phyloP scores from a whole-genome alignment of 1,284 basidiomycete genomes.

The Trichosporon ovoides region DNA sequence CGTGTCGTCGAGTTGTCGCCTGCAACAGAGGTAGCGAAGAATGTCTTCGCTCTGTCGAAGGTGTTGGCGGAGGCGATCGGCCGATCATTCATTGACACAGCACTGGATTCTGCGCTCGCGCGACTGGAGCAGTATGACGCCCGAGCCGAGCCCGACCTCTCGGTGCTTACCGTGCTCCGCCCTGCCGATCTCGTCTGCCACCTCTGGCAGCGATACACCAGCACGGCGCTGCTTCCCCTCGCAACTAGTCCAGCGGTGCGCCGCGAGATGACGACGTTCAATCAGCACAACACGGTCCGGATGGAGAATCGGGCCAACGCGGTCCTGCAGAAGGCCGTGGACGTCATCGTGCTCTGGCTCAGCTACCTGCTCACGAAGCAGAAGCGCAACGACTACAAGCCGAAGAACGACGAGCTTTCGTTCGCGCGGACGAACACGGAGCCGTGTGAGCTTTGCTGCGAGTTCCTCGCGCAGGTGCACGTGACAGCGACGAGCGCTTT shows the following conservation, averaged over 20 bases:
- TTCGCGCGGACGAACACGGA: constrained; percentile 94
- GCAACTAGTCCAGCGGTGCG: constrained; percentile 80
- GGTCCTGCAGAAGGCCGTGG: constrained; percentile 75
- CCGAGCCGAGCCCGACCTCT: constrained; percentile 74
- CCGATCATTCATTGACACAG: constrained; percentile 80
- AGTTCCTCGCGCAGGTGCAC: constrained; percentile 72
- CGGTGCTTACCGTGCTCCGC: constrained; percentile 62
- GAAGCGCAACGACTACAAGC: constrained; percentile 95
- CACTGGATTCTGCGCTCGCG: constrained; percentile 75
- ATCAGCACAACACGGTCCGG: constrained; percentile 79
- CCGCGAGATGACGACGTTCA: constrained; percentile 89
- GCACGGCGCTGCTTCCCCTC: constrained; percentile 83
- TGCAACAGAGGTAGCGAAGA: constrained; percentile 80
- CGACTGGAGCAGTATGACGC: constrained; percentile 68
- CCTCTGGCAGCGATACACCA: constrained; percentile 95
- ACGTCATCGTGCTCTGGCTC: constrained; percentile 73
- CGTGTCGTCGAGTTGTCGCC: constrained; percentile 81
- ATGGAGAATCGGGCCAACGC: constrained; percentile 82
- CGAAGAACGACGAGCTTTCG: constrained; percentile 88
- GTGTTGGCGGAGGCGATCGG: constrained; percentile 83
- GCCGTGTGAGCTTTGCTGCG: constrained; percentile 83
- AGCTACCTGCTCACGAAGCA: constrained; percentile 68
- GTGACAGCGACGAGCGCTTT: constrained; percentile 67
- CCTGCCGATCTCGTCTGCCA: constrained; percentile 85
- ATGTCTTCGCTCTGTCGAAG: constrained; percentile 76